phyloP scores from a whole-genome alignment of 2,329 filamentous ascomycete genomes.

The Stachybotrys echinatus region DNA sequence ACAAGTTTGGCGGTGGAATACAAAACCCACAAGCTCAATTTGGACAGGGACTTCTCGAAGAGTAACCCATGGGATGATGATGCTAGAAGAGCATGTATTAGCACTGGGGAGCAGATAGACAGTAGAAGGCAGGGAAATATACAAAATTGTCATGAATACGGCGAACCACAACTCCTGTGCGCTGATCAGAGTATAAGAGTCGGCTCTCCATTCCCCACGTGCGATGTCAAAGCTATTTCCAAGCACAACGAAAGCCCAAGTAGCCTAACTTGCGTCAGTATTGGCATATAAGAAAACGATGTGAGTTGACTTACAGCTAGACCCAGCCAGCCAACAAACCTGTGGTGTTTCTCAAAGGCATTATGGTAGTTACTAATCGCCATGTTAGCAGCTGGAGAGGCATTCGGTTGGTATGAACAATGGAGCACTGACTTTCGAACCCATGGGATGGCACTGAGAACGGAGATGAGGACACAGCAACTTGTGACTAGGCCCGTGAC shows the following conservation, averaged over 20 bases:
- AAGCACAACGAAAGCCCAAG: conserved; percentile 32
- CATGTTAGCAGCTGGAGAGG: conserved; percentile 17
- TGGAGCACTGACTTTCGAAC: conserved; percentile 30
- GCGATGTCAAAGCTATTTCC: conserved; percentile 31
- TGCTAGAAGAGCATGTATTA: conserved; percentile 17
- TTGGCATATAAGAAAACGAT: neutral
- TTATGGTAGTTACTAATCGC: conserved; percentile 36
- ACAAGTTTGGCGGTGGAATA: too few relatives aligned
- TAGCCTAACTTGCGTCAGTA: conserved; percentile 16
- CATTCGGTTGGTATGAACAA: neutral
- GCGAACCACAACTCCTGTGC: conserved; percentile 35
- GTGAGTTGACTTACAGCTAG: conserved; percentile 22
- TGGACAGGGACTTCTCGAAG: conserved; percentile 32
- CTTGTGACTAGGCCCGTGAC: conserved; percentile 32
- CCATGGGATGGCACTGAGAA: conserved; percentile 34
- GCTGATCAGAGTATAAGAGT: conserved; percentile 26
- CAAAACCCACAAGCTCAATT: conserved; percentile 33
- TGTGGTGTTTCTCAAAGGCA: conserved; percentile 33
- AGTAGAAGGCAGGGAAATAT: conserved; percentile 8
- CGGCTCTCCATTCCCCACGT: conserved; percentile 23
- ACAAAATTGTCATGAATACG: conserved; percentile 34
- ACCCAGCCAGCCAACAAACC: conserved; percentile 35
- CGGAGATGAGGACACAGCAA: conserved; percentile 29
- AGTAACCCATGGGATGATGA: conserved; percentile 33
- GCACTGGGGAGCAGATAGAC: too few relatives aligned